Percentiles rank a stretch among this genome's conserved stretches.
Evolutionary conservation across 2,329 filamentous ascomycete species (phyloP).

Genomic region (Ophiocordyceps camponoti-floridani): DNA sequence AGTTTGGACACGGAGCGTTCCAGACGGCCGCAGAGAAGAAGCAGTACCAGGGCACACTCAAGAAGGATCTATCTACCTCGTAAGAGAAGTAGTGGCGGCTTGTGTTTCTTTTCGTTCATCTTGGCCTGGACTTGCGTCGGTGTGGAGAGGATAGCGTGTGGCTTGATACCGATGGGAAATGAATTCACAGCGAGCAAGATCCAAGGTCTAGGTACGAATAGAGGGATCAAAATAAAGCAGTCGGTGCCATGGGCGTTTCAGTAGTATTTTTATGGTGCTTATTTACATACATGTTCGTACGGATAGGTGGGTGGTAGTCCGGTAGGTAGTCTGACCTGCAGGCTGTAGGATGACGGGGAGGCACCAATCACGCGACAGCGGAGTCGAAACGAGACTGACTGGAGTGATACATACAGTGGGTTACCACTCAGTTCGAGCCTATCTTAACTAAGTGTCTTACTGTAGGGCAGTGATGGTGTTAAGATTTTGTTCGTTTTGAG

Average conservation of each 20-base stretch:
- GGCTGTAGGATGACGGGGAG: no score
- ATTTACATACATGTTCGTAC: neutral
- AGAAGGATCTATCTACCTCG: constrained; percentile 65
- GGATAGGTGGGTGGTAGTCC: neutral
- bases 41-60: constrained; percentile 93
- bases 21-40: constrained; percentile 97
- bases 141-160: constrained; percentile 29
- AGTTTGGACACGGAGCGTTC: constrained; percentile 99
- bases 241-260: neutral
- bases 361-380: no score
- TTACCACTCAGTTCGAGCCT: no score
- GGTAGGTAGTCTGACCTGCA: no score
- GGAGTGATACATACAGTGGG: no score
- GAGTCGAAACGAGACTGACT: no score
- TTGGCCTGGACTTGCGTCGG: constrained; percentile 33
- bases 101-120: constrained; percentile 16
- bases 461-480: no score
- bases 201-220: no score
- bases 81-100: constrained; percentile 14
- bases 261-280: neutral
- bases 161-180: constrained; percentile 14
- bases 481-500: no score
- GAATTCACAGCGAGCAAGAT: neutral
- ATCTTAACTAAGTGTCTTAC: no score
- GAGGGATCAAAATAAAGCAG: no score